Evolutionary conservation across 2,329 filamentous ascomycete species (phyloP).

Genomic region (Xylaria sp.): DNA sequence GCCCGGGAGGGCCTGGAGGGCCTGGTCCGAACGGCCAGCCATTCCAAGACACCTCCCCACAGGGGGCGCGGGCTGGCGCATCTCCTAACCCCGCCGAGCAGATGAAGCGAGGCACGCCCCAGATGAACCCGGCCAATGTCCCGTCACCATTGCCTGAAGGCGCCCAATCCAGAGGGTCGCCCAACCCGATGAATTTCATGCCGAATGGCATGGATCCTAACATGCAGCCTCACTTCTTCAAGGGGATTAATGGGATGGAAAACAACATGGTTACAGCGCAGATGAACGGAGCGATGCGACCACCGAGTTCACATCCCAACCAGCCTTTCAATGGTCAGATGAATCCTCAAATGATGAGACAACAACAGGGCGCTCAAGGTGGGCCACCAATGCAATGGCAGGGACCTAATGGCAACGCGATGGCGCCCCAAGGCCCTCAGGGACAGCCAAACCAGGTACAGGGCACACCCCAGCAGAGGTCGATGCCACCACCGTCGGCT

Average conservation of each 20-base stretch:
- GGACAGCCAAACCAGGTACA: constrained; percentile 57
- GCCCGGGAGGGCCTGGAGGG: constrained; percentile 48
- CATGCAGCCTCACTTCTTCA: constrained; percentile 64
- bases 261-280: constrained; percentile 57
- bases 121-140: constrained; percentile 69
- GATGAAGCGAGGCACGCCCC: constrained; percentile 77
- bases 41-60: constrained; percentile 72
- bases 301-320: constrained; percentile 68
- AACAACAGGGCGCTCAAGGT: constrained; percentile 38
- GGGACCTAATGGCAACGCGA: constrained; percentile 46
- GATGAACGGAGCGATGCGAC: constrained; percentile 68
- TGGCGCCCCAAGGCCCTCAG: constrained; percentile 44
- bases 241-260: constrained; percentile 55
- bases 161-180: constrained; percentile 66
- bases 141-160: constrained; percentile 74
- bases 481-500: constrained; percentile 69
- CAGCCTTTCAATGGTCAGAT: constrained; percentile 57
- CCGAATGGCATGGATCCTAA: constrained; percentile 63
- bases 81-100: constrained; percentile 79
- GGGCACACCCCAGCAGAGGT: constrained; percentile 72
- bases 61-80: constrained; percentile 67
- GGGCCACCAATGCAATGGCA: constrained; percentile 53
- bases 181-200: constrained; percentile 67
- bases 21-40: constrained; percentile 61
- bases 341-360: constrained; percentile 62